Evolutionary conservation across 257 asterid genomes (phyloP).

Genomic region (Oldenlandia corymbosa): DNA sequence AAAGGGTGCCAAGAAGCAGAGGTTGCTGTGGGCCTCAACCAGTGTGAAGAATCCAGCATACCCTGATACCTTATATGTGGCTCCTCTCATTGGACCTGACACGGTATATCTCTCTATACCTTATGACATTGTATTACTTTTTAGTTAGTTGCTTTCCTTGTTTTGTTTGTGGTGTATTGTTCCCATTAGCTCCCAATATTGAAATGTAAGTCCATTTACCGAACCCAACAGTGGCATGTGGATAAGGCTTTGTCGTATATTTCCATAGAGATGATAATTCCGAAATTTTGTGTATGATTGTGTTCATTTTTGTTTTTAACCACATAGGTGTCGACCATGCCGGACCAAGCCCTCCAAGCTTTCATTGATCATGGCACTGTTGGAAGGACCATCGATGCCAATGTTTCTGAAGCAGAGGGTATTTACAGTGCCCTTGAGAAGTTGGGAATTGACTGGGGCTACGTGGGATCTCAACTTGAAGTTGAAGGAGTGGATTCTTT

Average conservation of each 20-base stretch:
- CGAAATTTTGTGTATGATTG: neutral
- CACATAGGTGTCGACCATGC: conserved; percentile 91
- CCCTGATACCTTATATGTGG: conserved; percentile 92
- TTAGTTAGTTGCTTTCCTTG: conserved; percentile 11
- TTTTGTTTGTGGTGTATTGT: no score
- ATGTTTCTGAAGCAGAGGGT: conserved; percentile 84
- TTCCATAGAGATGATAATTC: neutral
- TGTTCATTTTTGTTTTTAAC: no score
- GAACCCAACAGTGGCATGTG: no score
- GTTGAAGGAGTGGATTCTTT: conserved; percentile 92
- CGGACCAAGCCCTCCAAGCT: conserved; percentile 97
- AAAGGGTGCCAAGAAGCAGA: conserved; percentile 99
- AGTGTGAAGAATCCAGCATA: conserved; percentile 99
- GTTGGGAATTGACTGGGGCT: conserved; percentile 87
- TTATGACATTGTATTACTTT: conserved; percentile 12
- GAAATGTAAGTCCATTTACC: no score
- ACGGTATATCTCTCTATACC: conserved; percentile 65
- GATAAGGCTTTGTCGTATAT: neutral
- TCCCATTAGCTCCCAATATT: no score
- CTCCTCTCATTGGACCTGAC: conserved; percentile 99
- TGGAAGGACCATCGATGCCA: conserved; percentile 90
- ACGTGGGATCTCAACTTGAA: conserved; percentile 86
- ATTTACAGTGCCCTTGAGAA: conserved; percentile 83
- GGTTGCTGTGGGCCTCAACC: conserved; percentile 98
- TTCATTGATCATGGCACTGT: conserved; percentile 85